Conservation (phyloP, 805 yeast species). For the Isabelozyma heimii region DNA sequence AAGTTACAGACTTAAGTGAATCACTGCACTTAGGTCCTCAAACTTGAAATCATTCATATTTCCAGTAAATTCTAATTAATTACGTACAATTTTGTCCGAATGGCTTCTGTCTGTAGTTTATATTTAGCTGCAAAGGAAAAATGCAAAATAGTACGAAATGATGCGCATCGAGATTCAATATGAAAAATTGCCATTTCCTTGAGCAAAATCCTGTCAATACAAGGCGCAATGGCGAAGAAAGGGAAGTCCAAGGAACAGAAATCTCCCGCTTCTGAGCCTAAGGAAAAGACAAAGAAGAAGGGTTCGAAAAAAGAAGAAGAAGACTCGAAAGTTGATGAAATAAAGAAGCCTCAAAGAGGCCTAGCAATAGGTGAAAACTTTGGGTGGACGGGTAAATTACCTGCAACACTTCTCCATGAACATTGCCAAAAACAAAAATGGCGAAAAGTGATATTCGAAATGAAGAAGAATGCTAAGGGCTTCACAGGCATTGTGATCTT, state of each 20-base stretch:
- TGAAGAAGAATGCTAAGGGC: conserved; percentile 50
- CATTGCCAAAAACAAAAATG: conserved; percentile 85
- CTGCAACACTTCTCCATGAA: conserved; percentile 82
- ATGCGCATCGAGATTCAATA: no score
- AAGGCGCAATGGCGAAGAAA: conserved; percentile 11
- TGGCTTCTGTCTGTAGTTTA: no score
- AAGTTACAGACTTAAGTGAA: no score
- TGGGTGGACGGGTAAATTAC: conserved; percentile 95
- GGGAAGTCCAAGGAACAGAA: conserved; percentile 7
- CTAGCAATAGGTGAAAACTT: conserved; percentile 51
- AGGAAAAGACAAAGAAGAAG: conserved; percentile 3
- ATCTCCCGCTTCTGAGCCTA: not conserved
- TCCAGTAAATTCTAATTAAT: no score
- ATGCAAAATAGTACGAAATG: no score
- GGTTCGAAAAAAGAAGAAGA: conserved; percentile 4
- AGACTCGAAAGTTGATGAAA: conserved; percentile 5
- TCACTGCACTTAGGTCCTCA: no score
- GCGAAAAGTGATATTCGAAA: conserved; percentile 81
- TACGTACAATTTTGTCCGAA: no score
- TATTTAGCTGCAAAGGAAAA: no score
- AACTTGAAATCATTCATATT: no score
- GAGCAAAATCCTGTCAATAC: no score
- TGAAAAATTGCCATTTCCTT: no score
- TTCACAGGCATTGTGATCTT: conserved; percentile 63
- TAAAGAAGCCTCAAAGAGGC: conserved; percentile 37